Conservation (phyloP, 1,284 basidiomycete genomes). For the Takashimella koratensis region DNA sequence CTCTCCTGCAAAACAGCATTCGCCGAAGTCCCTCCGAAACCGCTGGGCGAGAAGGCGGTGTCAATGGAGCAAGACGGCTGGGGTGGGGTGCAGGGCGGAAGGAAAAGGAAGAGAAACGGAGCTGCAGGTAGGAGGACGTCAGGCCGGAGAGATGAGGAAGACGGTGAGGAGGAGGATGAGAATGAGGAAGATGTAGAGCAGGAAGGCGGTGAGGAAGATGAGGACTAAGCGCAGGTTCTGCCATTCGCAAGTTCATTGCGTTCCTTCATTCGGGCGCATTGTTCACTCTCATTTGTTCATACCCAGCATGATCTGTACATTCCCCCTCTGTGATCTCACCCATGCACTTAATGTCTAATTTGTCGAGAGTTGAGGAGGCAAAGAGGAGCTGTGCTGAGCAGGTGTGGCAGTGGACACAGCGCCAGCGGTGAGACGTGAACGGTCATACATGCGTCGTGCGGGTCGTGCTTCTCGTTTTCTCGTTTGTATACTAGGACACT, state of each 20-base stretch:
- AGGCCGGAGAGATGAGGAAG: conserved; percentile 3
- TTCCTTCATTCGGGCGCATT: neutral
- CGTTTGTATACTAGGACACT: too few relatives aligned
- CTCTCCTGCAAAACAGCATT: conserved; percentile 25
- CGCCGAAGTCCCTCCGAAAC: conserved; percentile 10
- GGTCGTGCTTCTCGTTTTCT: too few relatives aligned
- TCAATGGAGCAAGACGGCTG: conserved; percentile 29
- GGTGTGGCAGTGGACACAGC: too few relatives aligned
- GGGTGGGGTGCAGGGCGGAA: conserved; percentile 7
- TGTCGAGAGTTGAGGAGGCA: neutral
- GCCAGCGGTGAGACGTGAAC: too few relatives aligned
- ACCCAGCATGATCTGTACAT: too few relatives aligned
- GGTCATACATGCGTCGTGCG: too few relatives aligned
- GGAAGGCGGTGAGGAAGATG: neutral
- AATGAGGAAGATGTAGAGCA: conserved; percentile 12
- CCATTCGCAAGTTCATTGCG: neutral
- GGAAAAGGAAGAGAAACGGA: conserved; percentile 11
- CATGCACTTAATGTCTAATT: neutral
- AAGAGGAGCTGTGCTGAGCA: neutral
- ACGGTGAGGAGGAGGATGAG: conserved; percentile 20
- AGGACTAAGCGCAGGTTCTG: neutral
- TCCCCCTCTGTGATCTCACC: too few relatives aligned
- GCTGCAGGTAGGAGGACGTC: conserved; percentile 9
- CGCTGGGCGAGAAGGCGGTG: conserved; percentile 40
- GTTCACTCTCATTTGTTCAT: too few relatives aligned